Base-by-base conservation (phyloP, 331 rosid genomes). In the Rhamnella rubrinervis region DNA sequence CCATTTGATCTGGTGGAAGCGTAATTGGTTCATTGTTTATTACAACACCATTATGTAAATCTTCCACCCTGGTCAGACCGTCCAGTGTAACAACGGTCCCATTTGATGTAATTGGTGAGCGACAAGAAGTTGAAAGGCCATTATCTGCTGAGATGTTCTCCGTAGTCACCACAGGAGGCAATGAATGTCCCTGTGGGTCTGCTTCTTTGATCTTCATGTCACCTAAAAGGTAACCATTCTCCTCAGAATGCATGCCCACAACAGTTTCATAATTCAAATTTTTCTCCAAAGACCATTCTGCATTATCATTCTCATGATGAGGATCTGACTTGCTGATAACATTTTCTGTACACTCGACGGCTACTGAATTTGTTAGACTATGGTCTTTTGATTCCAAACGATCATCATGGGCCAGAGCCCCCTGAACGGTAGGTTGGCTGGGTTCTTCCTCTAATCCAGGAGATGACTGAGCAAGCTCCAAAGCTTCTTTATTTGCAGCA, bases 361-460 rank as follows among this genome's bases (percentile, higher is more conserved):
- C 73, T 65, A 46, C 75, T 63, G 77, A 77, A 49, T 82, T 81
- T 63, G 75, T 46, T 64, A 81, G 77, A 80, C 68, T 79, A 71
- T 67, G 86, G 74, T 73, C 80, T 65, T 83, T 91, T 60, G 71
- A 75, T 79, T 84, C 85, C 77, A 78, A 53, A 28, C 46, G 74
- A 64, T 73, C 97, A 58, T 79, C 84, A 77, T 68, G 74, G 76
- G 78, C 83, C 86, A 82, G 78, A 73, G 85, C 84, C 74, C 78
- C 82, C 81, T 78, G 92, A 74, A 78, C 59, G 39, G 71, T 72
- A 31, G 81, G 71, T 70, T 79, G 75, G 77, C 81, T 86, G 39
- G 85, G 84, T 77, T 88, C 92, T 71, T 85, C 84, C 67, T 75
- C 57, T 16, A 81, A 83, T 81, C 84, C 84, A 57, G 93, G 87